Evolutionary conservation across 805 yeast genomes (phyloP).

Genomic region (Kodamaea kakaduensis): DNA sequence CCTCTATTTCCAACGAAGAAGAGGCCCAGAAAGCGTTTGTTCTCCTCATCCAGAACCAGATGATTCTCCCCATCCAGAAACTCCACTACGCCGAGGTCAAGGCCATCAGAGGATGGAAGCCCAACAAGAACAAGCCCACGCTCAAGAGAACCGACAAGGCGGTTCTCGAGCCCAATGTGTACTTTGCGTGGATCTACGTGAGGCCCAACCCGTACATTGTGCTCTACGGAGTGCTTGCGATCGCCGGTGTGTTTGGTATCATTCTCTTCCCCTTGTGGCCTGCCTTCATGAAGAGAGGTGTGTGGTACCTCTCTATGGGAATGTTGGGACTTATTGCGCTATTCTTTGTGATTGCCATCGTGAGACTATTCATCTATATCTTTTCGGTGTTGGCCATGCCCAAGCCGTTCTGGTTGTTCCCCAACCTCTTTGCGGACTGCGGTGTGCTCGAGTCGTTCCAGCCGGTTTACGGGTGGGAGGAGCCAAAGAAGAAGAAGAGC

Average conservation of each 20-base stretch:
- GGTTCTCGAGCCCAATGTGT: constrained; percentile 57
- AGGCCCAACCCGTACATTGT: constrained; percentile 65
- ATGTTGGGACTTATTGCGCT: constrained; percentile 67
- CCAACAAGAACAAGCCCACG: constrained; percentile 63
- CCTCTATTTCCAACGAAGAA: constrained; percentile 43
- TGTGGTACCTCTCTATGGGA: constrained; percentile 83
- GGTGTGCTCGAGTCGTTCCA: constrained; percentile 89
- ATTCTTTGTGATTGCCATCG: constrained; percentile 73
- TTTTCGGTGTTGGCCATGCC: constrained; percentile 54
- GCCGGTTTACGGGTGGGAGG: constrained; percentile 86
- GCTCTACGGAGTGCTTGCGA: constrained; percentile 59
- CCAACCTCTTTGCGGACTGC: constrained; percentile 92
- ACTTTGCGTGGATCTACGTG: constrained; percentile 79
- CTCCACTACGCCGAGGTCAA: constrained; percentile 65
- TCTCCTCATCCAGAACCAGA: constrained; percentile 63
- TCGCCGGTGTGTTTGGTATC: constrained; percentile 58
- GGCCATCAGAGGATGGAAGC: constrained; percentile 49
- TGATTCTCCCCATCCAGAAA: constrained; percentile 74
- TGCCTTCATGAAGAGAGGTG: constrained; percentile 76
- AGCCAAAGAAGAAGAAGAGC: constrained; percentile 27
- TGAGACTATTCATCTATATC: constrained; percentile 68
- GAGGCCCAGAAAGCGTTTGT: constrained; percentile 64
- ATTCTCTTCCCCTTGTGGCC: constrained; percentile 97
- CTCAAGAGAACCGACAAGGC: constrained; percentile 55
- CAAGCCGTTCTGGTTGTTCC: constrained; percentile 93